Conservation (phyloP, 305 asterid genomes). For the Solanum hybrid region DNA sequence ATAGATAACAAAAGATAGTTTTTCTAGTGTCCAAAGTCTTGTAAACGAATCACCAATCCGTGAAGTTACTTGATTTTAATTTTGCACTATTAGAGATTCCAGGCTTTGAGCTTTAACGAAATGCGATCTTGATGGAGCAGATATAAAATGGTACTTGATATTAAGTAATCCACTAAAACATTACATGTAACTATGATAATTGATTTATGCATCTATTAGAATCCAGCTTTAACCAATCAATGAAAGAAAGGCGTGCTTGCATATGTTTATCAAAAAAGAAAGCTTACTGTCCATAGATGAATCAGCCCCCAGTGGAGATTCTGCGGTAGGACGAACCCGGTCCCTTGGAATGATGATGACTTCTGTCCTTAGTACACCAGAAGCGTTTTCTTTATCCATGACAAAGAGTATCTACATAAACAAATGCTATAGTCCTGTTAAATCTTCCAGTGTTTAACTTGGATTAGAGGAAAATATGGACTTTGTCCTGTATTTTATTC, state of each 20-base stretch:
- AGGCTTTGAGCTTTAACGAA: neutral
- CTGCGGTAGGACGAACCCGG: conserved; percentile 16
- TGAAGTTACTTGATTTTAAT: neutral
- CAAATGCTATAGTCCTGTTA: neutral
- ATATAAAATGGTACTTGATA: neutral
- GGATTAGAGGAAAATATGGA: neutral
- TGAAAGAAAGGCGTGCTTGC: neutral
- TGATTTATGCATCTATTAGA: neutral
- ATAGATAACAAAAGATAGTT: neutral
- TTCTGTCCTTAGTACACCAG: neutral
- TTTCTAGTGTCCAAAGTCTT: neutral
- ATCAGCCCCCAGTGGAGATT: neutral
- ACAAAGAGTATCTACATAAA: conserved; percentile 41
- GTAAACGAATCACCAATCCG: neutral
- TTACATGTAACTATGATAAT: neutral
- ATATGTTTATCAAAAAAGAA: neutral
- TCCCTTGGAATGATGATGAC: conserved; percentile 29
- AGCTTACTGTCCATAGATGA: conserved; percentile 19
- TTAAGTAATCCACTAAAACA: neutral
- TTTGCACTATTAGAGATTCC: neutral
- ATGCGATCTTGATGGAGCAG: neutral
- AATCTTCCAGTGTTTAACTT: neutral
- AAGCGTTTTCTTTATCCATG: conserved; percentile 16
- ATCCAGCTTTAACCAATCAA: neutral
- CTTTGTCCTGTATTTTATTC: neutral